Base-by-base conservation (phyloP, 208 protist genomes). In the Acanthamoeba triangularis region DNA sequence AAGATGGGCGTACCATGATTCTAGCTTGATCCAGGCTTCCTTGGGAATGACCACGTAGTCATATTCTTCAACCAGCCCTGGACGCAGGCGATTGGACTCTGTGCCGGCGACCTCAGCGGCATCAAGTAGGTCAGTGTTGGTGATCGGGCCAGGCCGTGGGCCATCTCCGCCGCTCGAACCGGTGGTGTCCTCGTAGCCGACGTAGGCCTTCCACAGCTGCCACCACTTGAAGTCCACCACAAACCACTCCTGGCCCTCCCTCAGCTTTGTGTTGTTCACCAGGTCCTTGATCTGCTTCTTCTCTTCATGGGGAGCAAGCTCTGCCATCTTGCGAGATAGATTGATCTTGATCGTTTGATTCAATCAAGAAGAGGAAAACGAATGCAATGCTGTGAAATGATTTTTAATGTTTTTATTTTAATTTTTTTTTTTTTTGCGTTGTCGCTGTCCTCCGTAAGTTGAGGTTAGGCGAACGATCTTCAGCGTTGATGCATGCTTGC, bases 61-160 rank as follows among this genome's bases (percentile, higher is more conserved):
- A 33, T 67, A 56, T 23, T 84, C 54, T 30, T 94, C 69, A 5
- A 94, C 47, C 30, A 78, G 44, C 11, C 49, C 56, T 0, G 44
- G 69, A 4, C 56, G 44, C 20, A 94, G 25, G 3, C 54, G 6
- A 41, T 61, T 47, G 28, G 72, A 80, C 8, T 80, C 72, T 28
- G 30, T 35, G 37, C 72, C 72, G 37, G 72, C 72, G 13, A 49
- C 37, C 37, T 61, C 44, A 35, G 47, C 49, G 25, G 52, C 35
- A 13, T 65, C 69, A 18, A 94, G 72, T 28, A 94, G 69, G 20
- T 59, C 74, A 30, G 69, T 63, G 90, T 94, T 94, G 90, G 93
- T 35, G 47, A 94, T 94, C 20, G 63, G 49, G 16, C 72, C 90
- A 28, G 90, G 90, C 23, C 90, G 61, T n/a, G 30, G 3, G 87